These are phyloP conservation scores for Kodamaea hsintzibuensis DNA, from an alignment of 805 yeast species.

Conservation along the genomic window DNA sequence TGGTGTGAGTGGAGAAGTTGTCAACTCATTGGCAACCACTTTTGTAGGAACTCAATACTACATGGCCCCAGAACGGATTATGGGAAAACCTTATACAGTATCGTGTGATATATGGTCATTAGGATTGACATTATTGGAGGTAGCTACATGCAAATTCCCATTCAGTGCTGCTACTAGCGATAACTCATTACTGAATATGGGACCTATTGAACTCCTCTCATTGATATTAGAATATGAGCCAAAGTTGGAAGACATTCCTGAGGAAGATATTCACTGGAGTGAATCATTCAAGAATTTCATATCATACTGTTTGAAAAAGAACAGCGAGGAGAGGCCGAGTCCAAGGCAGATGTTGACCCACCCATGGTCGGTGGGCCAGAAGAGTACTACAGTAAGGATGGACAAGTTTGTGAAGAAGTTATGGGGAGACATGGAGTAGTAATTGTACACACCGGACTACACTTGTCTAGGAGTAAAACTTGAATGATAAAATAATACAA, in stretches of 20 bases:
- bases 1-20: slow-evolving; percentile 97
- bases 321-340: slow-evolving; percentile 77
- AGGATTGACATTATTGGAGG: slow-evolving; percentile 89
- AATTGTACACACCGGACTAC: no score
- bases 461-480: background rate
- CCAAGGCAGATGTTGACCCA: slow-evolving; percentile 92
- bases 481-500: background rate
- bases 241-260: slow-evolving; percentile 72
- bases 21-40: slow-evolving; percentile 91
- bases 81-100: slow-evolving; percentile 93
- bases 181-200: slow-evolving; percentile 39
- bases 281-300: slow-evolving; percentile 81
- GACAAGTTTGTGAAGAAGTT: slow-evolving; percentile 76
- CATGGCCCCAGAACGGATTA: slow-evolving; percentile 98
- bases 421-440: slow-evolving; percentile 47
- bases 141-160: slow-evolving; percentile 91
- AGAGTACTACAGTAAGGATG: slow-evolving; percentile 75
- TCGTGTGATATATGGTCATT: slow-evolving; percentile 97
- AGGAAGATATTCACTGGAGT: slow-evolving; percentile 77
- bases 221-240: slow-evolving; percentile 84
- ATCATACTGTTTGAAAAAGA: slow-evolving; percentile 76
- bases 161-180: slow-evolving; percentile 43
- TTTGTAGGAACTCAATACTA: slow-evolving; percentile 97
- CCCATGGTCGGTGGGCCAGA: slow-evolving; percentile 89
- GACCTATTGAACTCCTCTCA: slow-evolving; percentile 82